A percentile compares a stretch with the other conserved stretches of the same genome.
Evolutionary conservation across 2,329 filamentous ascomycete species (phyloP).

Genomic region (Pyrenochaeta sp.): DNA sequence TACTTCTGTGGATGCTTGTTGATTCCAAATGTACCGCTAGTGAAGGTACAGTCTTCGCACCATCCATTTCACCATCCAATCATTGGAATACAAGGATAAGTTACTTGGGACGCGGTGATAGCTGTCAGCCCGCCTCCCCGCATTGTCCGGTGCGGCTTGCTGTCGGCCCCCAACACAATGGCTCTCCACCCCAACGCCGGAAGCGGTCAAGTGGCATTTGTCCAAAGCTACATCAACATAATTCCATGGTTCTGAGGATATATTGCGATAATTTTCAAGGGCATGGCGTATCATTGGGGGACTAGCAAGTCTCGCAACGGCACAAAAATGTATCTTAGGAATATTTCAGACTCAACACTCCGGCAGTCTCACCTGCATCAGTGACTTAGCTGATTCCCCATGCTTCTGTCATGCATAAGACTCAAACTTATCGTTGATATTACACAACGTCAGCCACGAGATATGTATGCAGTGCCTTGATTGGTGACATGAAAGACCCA

Average conservation of each 20-base stretch:
- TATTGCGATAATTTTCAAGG: background rate
- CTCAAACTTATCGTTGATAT: background rate
- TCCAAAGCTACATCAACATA: no score
- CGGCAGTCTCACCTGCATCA: background rate
- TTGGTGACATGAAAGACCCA: background rate
- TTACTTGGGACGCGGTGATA: background rate
- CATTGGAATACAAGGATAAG: background rate
- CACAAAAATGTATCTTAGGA: no score
- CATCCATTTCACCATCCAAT: background rate
- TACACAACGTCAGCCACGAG: background rate
- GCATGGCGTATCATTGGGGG: no score
- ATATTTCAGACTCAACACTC: background rate
- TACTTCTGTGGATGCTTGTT: background rate
- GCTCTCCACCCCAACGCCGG: slow-evolving; percentile 22
- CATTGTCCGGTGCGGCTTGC: slow-evolving; percentile 18
- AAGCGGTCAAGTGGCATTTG: slow-evolving; percentile 6
- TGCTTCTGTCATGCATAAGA: background rate
- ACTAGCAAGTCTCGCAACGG: no score
- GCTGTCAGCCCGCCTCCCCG: slow-evolving; percentile 19
- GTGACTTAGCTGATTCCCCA: background rate
- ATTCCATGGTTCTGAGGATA: background rate
- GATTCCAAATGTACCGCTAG: background rate
- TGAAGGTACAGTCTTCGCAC: background rate
- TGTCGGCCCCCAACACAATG: slow-evolving; percentile 10
- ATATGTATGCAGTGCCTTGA: background rate